Base-by-base conservation (phyloP, 2,329 filamentous ascomycete genomes). In the Plectosphaerella plurivora region DNA sequence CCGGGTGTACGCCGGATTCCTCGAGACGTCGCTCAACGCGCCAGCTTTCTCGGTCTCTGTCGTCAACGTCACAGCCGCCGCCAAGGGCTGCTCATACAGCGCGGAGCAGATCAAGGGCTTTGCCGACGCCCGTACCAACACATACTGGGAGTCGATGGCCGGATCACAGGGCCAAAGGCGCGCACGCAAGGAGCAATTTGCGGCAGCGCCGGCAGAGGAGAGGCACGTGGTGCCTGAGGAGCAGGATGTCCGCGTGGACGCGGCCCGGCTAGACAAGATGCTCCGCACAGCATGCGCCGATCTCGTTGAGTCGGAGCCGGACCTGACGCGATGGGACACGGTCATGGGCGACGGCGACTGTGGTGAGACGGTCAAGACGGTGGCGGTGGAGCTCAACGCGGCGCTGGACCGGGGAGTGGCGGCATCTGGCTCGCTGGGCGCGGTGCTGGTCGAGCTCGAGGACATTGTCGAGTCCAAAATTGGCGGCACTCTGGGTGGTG, bases 11-110 rank as follows among this genome's bases (percentile, higher is more conserved):
- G 71, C 77, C 0, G 87, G 87, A 2, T 84, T 81, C 25, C 78
- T 86, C 52, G 87, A 89, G 76, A 89, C 86, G 0, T 88, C 84
- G 15, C 76, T 90, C 60, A 89, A 89, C 57, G 86, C 84, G 0
- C 78, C 86, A 0, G 87, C 85, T 0, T 89, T 89, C 62, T 87
- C 83, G 14, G 76, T 89, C 6, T 87, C 84, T 4, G 60, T 89
- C 47, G 69, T 88, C 60, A 88, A 85, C 63, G 63, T 84, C 39
- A 75, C 76, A 0, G 73, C 72, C 1, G 73, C 75, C 0, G 72
- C 77, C 0, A 61, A 61, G 47, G 70, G 70, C 53, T 76, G 71
- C 61, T 57, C 67, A 2, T 80, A 79, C 63, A 73, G 74, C 1
- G 66, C 64, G 36, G 73, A 70, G 2, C 75, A 84, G 10, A 79